Evolutionary conservation across 148 eudicot genomes (phyloP), one percentile per base, ranked within the genome.

Genomic region (Polygonum aviculare): DNA sequence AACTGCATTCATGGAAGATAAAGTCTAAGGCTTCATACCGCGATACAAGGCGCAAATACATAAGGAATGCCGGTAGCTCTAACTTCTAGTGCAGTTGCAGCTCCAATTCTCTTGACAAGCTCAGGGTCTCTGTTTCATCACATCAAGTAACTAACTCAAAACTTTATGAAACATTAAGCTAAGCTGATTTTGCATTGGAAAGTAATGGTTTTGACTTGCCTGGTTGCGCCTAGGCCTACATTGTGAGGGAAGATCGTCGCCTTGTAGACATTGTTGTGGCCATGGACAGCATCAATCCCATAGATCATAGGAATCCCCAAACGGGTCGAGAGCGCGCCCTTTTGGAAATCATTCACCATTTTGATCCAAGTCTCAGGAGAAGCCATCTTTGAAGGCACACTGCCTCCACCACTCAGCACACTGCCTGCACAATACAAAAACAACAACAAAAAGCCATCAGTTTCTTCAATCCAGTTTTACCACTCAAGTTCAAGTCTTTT

Each of bases 251-350:
- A 93, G 70, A 93, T 79, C 7, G 96, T 93, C 48, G 98, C 91
- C 75, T 84, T 88, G 75, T 86, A 93, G 47, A 85, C 96, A 81
- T 84, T 86, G 76, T 81, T 84, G 81, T 93, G 88, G 35, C 98
- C 98, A 80, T 93, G 98, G 78, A 93, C 88, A 21, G 98, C 98
- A 75, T 93, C 98, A 80, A 93, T 93, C 54, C 98, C 98, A 78
- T 93, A 93, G 15, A 90, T 88, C 89, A 90, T 84, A 2, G 98
- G 98, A 26, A 93, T 93, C 45, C 89, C 95, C 41, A 93, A 90
- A 36, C 88, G 90, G 3, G 96, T 90, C 0, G 96, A 86, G 0
- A 93, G 77, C 0, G 96, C 67, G 11, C 93, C 98, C 48, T 82
- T 86, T 76, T 93, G 98, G 70, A 90, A 90, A 4, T 83, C 84